A percentile compares a stretch with the other conserved stretches of the same genome.
Evolutionary conservation across 148 eudicot genomes (phyloP).

Genomic region (Pouteria glomerata): DNA sequence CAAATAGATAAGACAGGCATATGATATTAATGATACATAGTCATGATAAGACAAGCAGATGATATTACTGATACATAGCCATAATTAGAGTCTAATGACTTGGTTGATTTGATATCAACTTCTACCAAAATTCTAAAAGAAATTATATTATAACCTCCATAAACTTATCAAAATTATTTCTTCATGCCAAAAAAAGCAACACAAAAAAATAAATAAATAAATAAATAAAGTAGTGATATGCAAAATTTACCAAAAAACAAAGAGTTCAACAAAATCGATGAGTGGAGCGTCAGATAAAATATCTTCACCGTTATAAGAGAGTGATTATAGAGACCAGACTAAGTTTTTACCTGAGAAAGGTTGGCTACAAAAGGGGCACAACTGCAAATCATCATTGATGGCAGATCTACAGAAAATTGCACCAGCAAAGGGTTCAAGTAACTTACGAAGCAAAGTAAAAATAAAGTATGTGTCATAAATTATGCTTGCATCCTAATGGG

Average conservation of each 20-base stretch:
- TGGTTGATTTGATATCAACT: background rate
- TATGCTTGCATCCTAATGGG: constrained; percentile 3
- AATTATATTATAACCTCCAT: background rate
- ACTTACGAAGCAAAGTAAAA: constrained; percentile 2
- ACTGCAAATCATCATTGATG: constrained; percentile 59
- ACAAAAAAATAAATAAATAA: too few relatives aligned
- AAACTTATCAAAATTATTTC: background rate
- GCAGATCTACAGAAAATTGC: constrained; percentile 52
- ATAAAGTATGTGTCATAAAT: background rate
- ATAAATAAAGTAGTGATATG: background rate
- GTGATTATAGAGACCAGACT: background rate
- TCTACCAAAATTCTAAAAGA: background rate
- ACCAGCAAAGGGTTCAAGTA: constrained; percentile 1
- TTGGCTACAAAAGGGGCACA: constrained; percentile 84
- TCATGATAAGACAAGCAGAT: too few relatives aligned
- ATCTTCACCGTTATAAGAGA: background rate
- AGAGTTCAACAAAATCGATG: background rate
- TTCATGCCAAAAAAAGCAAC: too few relatives aligned
- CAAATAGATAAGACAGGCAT: too few relatives aligned
- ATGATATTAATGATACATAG: too few relatives aligned
- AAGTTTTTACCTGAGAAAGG: constrained; percentile 75
- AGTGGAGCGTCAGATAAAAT: background rate
- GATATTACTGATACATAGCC: too few relatives aligned
- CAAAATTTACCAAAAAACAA: background rate
- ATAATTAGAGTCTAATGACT: background rate